Evolutionary conservation across 768 basidiomycete genomes (phyloP).

Genomic region (Pulveroboletus ravenelii): DNA sequence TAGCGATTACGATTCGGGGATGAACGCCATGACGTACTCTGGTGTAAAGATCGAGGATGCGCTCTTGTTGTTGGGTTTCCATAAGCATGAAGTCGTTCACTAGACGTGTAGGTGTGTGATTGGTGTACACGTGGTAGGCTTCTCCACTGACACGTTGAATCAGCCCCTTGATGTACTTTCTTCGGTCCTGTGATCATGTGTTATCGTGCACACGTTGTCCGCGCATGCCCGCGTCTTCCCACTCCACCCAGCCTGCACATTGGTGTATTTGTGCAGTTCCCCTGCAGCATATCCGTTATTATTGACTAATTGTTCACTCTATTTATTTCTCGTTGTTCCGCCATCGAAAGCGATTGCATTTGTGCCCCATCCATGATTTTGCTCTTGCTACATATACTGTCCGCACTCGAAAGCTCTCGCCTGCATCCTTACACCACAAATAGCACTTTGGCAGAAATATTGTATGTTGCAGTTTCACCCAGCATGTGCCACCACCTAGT

Average conservation of each 20-base stretch:
- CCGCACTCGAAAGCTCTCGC: neutral
- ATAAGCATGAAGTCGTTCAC: conserved; percentile 53
- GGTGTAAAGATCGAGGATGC: conserved; percentile 73
- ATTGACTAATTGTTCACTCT: conserved; percentile 31
- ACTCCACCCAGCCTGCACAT: conserved; percentile 9
- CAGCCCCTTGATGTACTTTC: conserved; percentile 13
- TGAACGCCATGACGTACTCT: conserved; percentile 34
- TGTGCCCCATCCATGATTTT: conserved; percentile 8
- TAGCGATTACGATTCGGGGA: conserved; percentile 25
- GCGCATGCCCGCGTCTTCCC: conserved; percentile 4
- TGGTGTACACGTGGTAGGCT: neutral
- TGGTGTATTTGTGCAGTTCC: conserved; percentile 6
- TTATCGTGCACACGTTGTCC: conserved; percentile 10
- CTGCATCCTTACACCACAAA: conserved; percentile 15
- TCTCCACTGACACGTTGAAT: conserved; percentile 9
- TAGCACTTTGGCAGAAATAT: conserved; percentile 19
- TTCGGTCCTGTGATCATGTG: conserved; percentile 19
- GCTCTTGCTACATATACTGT: conserved; percentile 17
- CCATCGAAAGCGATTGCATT: conserved; percentile 6
- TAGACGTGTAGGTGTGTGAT: conserved; percentile 32
- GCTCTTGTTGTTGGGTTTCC: conserved; percentile 67
- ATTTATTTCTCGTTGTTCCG: conserved; percentile 18
- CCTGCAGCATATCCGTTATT: conserved; percentile 33
- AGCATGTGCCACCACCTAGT: conserved; percentile 17
- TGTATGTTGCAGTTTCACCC: conserved; percentile 11